A percentile compares a stretch with the other conserved stretches of the same genome.
Conservation (phyloP, 2,329 filamentous ascomycete species). For the Alternaria triticimaculans region DNA sequence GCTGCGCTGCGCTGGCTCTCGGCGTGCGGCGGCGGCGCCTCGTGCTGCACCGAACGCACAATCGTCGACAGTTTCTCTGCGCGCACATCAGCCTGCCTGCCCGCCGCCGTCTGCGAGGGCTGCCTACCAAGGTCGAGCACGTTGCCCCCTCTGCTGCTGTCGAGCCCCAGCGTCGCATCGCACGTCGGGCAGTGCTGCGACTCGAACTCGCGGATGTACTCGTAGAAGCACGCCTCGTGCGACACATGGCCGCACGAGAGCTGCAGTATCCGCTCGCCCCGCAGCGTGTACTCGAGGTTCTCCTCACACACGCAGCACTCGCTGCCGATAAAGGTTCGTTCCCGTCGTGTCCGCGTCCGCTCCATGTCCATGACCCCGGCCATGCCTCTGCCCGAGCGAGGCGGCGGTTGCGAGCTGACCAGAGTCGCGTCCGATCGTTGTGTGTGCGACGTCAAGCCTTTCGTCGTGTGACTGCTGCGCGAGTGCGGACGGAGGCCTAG, state of each 20-base stretch:
- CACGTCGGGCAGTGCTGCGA: slow-evolving; percentile 94
- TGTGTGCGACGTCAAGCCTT: slow-evolving; percentile 26
- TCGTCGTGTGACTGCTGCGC: slow-evolving; percentile 40
- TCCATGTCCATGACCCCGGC: slow-evolving; percentile 76
- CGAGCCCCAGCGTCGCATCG: slow-evolving; percentile 87
- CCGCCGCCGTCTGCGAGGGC: slow-evolving; percentile 30
- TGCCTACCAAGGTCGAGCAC: slow-evolving; percentile 76
- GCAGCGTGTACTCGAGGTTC: slow-evolving; percentile 91
- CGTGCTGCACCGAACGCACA: slow-evolving; percentile 80
- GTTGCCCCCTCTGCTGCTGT: slow-evolving; percentile 92
- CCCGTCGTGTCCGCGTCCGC: slow-evolving; percentile 78
- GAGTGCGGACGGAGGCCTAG: slow-evolving; percentile 49
- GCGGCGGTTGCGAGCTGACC: slow-evolving; percentile 32
- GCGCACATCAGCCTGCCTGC: slow-evolving; percentile 21
- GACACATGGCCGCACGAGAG: slow-evolving; percentile 97
- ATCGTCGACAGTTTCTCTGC: slow-evolving; percentile 94
- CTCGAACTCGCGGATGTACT: slow-evolving; percentile 94
- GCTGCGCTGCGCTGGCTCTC: slow-evolving; percentile 52
- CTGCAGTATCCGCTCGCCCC: slow-evolving; percentile 91
- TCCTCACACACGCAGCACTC: slow-evolving; percentile 98
- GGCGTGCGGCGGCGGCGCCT: slow-evolving; percentile 51
- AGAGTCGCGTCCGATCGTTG: slow-evolving; percentile 35
- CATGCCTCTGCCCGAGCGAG: slow-evolving; percentile 55
- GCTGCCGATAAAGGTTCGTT: slow-evolving; percentile 92
- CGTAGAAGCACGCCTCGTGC: slow-evolving; percentile 98